Conservation (phyloP, 2,329 filamentous ascomycete genomes). For the Thelonectria olida region DNA sequence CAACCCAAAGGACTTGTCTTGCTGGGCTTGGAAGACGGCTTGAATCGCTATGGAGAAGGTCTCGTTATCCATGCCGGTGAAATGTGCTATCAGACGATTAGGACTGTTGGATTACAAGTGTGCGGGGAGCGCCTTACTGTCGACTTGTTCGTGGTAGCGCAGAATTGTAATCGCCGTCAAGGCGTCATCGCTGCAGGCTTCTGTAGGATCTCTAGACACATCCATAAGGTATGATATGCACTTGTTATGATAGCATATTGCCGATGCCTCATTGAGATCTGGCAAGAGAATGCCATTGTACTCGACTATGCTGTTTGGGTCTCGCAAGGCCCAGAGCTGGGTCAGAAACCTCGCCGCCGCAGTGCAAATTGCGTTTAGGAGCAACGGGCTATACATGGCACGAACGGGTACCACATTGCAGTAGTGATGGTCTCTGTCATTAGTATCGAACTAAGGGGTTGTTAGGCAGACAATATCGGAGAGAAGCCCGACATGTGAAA, state of each 20-base stretch:
- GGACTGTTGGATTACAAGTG: not conserved
- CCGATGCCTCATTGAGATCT: constrained; percentile 17
- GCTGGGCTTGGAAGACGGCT: constrained; percentile 23
- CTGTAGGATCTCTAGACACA: constrained; percentile 18
- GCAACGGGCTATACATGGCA: constrained; percentile 25
- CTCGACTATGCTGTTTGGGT: constrained; percentile 3
- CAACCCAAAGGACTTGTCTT: constrained; percentile 10
- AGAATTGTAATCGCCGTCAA: constrained; percentile 27
- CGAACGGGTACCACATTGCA: constrained; percentile 22
- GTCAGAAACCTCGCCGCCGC: constrained; percentile 23
- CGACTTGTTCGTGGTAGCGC: constrained; percentile 27
- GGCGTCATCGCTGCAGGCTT: constrained; percentile 28
- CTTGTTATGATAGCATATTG: constrained; percentile 29
- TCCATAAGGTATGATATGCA: constrained; percentile 30
- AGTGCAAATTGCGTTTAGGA: constrained; percentile 26
- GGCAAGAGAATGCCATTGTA: constrained; percentile 23
- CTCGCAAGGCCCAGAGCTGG: constrained; percentile 17
- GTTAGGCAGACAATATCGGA: not conserved
- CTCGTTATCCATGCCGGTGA: constrained; percentile 24
- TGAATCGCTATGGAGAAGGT: constrained; percentile 24
- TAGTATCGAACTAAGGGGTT: constrained; percentile 25
- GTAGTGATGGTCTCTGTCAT: constrained; percentile 29
- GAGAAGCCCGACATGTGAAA: too few species aligned
- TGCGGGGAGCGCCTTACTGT: constrained; percentile 2
- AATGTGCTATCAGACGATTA: constrained; percentile 13